Evolutionary conservation across 2,329 filamentous ascomycete species (phyloP).

Genomic region (Aureobasidium namibiae): DNA sequence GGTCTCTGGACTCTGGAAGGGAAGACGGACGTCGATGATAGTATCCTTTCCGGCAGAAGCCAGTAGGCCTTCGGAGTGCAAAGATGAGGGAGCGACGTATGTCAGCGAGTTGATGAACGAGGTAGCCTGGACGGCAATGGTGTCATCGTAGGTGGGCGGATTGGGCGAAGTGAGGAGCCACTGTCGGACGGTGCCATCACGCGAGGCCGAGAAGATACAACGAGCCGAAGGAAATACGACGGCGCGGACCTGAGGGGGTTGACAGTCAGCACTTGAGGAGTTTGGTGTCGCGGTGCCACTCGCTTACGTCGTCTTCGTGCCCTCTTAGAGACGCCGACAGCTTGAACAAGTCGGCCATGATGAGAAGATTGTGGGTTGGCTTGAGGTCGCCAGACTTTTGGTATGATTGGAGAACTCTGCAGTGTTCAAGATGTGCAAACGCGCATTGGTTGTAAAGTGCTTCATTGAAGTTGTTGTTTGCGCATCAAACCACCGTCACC

Average conservation of each 20-base stretch:
- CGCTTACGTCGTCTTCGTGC: slow-evolving; percentile 84
- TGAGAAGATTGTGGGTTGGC: background rate
- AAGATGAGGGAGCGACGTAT: slow-evolving; percentile 60
- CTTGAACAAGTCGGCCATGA: slow-evolving; percentile 72
- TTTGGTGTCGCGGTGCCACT: slow-evolving; percentile 5
- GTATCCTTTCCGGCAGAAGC: slow-evolving; percentile 85
- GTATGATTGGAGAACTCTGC: too few relatives aligned
- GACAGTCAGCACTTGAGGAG: slow-evolving; percentile 5
- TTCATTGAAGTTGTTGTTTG: background rate
- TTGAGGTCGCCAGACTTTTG: background rate
- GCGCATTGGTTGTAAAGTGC: background rate
- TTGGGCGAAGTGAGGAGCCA: slow-evolving; percentile 64
- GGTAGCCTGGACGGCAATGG: slow-evolving; percentile 70
- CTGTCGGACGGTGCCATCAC: slow-evolving; percentile 80
- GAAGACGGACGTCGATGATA: slow-evolving; percentile 81
- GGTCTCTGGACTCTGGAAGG: slow-evolving; percentile 56
- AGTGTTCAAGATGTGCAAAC: background rate
- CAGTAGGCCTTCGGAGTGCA: slow-evolving; percentile 70
- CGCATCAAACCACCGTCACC: background rate
- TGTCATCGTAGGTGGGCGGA: slow-evolving; percentile 66
- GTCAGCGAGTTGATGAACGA: slow-evolving; percentile 83
- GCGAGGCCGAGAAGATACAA: slow-evolving; percentile 72
- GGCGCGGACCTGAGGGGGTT: slow-evolving; percentile 62
- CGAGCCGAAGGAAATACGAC: slow-evolving; percentile 69
- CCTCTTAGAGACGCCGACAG: slow-evolving; percentile 82